Percentiles rank a stretch among this genome's conserved stretches.
Conservation (phyloP, 805 yeast genomes). For the Wickerhamiella occidentalis region DNA sequence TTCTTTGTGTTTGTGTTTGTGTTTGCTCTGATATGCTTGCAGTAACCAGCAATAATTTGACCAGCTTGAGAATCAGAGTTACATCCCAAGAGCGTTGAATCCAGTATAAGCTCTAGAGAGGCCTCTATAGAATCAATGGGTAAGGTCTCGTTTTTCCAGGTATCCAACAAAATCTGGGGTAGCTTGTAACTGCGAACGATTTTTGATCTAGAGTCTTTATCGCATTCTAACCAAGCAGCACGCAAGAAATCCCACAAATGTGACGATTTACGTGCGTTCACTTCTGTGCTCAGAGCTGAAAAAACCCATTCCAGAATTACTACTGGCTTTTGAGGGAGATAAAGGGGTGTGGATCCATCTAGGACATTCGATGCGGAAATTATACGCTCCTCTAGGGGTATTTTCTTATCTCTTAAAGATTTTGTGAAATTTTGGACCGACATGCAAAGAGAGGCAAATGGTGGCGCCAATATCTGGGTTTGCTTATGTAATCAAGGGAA, state of each 20-base stretch:
- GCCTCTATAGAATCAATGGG: background rate
- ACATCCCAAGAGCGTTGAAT: background rate
- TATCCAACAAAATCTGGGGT: slow-evolving; percentile 2
- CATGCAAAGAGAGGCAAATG: background rate
- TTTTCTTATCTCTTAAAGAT: slow-evolving; percentile 22
- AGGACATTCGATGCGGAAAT: slow-evolving; percentile 19
- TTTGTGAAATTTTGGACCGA: slow-evolving; percentile 26
- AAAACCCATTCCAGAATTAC: slow-evolving; percentile 30
- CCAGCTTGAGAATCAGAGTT: slow-evolving; percentile 7
- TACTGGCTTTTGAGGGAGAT: slow-evolving; percentile 25
- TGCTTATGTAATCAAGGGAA: too few species aligned
- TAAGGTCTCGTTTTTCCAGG: slow-evolving; percentile 3
- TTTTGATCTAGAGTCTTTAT: slow-evolving; percentile 9
- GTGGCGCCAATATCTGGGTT: too few species aligned
- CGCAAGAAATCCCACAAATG: slow-evolving; percentile 19
- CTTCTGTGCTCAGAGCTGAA: slow-evolving; percentile 21
- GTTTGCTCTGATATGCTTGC: background rate
- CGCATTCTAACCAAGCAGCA: slow-evolving; percentile 13
- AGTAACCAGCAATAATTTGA: background rate
- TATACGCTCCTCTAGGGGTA: slow-evolving; percentile 17
- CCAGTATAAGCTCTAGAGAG: background rate
- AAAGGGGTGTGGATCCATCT: slow-evolving; percentile 16
- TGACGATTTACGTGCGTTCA: slow-evolving; percentile 12
- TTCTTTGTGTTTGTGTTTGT: background rate
- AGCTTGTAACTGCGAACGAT: slow-evolving; percentile 14